These are phyloP conservation scores for Brassica cretica DNA, from an alignment of 345 rosid genomes.

Conservation along the genomic window DNA sequence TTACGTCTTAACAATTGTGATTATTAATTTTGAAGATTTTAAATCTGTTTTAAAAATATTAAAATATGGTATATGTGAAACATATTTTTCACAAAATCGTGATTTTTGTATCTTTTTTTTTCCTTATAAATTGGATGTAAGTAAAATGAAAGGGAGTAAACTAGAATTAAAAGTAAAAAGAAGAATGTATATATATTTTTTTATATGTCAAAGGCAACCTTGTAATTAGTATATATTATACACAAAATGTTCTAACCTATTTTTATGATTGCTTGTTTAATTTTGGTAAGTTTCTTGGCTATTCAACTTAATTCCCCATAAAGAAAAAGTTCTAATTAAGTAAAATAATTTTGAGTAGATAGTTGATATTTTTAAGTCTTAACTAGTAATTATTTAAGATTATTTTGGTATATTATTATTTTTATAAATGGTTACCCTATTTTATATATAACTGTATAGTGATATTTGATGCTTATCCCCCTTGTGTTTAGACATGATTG, in stretches of 20 bases:
- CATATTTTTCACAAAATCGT: no score
- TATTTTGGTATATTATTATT: neutral
- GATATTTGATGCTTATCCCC: neutral
- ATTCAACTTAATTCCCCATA: neutral
- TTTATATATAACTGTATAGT: no score
- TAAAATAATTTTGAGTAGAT: neutral
- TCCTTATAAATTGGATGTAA: neutral
- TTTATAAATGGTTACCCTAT: no score
- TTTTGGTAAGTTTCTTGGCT: neutral
- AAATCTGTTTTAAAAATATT: neutral
- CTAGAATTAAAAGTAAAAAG: neutral
- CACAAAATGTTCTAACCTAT: neutral
- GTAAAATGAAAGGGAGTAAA: neutral
- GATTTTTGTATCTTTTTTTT: neutral
- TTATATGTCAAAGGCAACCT: neutral
- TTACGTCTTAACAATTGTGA: no score
- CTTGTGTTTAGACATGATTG: neutral
- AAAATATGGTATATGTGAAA: neutral
- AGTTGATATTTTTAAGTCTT: neutral
- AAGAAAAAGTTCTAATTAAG: neutral
- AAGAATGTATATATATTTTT: no score
- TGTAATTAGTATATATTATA: no score
- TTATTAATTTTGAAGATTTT: no score
- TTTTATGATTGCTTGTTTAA: neutral
- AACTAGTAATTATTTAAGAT: no score